These are phyloP conservation scores for Oryza glaberrima DNA, from an alignment of 176 grass and related monocot species.

Conservation along the genomic window DNA sequence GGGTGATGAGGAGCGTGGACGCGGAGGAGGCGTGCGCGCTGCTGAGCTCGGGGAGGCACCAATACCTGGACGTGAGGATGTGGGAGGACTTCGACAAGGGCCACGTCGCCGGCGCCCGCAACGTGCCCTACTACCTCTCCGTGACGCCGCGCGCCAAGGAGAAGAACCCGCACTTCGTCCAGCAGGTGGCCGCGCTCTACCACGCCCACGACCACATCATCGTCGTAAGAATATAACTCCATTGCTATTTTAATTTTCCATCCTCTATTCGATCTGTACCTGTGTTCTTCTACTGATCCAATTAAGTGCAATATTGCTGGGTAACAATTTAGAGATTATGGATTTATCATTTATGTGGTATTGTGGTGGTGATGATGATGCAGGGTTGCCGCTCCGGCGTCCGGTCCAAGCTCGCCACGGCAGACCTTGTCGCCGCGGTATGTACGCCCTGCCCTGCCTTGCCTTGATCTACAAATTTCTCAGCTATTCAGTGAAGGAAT, in stretches of 20 bases:
- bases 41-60: conserved; percentile 31
- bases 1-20: conserved; percentile 3
- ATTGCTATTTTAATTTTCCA: too few species aligned
- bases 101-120: conserved; percentile 39
- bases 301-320: too few species aligned
- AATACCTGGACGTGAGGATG: conserved; percentile 48
- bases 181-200: conserved; percentile 43
- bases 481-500: too few species aligned
- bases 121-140: conserved; percentile 51
- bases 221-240: not conserved
- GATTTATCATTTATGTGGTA: too few species aligned
- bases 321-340: too few species aligned
- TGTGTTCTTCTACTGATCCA: too few species aligned
- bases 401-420: conserved; percentile 44
- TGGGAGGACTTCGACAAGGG: conserved; percentile 51
- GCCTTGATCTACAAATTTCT: too few species aligned
- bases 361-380: too few species aligned
- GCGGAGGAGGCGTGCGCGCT: conserved; percentile 37
- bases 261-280: too few species aligned
- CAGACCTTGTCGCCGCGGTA: conserved; percentile 37
- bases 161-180: conserved; percentile 38
- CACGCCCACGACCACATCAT: conserved; percentile 17
- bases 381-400: conserved; percentile 45
- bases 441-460: not conserved
- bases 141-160: conserved; percentile 41